Evolutionary conservation across 164 flowering plant species (phyloP).

Genomic region (Chloranthus sessilifolius): DNA sequence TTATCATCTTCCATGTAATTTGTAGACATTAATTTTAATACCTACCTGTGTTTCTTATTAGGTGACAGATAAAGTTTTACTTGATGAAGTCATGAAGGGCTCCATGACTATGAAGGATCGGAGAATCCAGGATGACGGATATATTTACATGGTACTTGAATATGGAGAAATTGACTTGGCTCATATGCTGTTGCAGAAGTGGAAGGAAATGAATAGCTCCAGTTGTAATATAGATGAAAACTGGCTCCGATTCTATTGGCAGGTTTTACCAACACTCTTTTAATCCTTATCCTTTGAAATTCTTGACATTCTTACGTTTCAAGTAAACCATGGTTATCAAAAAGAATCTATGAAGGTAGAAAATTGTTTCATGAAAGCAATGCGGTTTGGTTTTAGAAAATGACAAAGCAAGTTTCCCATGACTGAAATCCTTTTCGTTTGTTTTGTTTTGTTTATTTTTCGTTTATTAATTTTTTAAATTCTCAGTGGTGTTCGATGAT

Average conservation of each 20-base stretch:
- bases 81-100: slow-evolving; percentile 68
- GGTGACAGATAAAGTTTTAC: slow-evolving; percentile 91
- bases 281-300: slow-evolving; percentile 7
- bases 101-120: slow-evolving; percentile 64
- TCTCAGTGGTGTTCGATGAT: too few species aligned
- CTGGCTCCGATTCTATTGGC: slow-evolving; percentile 99
- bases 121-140: slow-evolving; percentile 83
- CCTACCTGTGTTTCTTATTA: slow-evolving; percentile 23
- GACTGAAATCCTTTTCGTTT: too few species aligned
- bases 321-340: not conserved
- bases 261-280: slow-evolving; percentile 46
- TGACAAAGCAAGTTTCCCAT: too few species aligned
- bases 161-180: slow-evolving; percentile 99
- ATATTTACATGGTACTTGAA: slow-evolving; percentile 94
- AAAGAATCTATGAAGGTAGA: not conserved
- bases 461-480: too few species aligned
- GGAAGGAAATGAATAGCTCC: slow-evolving; percentile 75
- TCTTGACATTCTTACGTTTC: not conserved
- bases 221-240: slow-evolving; percentile 71
- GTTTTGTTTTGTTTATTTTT: too few species aligned
- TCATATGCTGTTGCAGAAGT: slow-evolving; percentile 91
- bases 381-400: too few species aligned
- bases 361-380: not conserved
- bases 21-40: too few species aligned
- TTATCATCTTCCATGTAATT: too few species aligned